Evolutionary conservation across 2,329 filamentous ascomycete genomes (phyloP).

Genomic region (Ophioceras dolichostomum): DNA sequence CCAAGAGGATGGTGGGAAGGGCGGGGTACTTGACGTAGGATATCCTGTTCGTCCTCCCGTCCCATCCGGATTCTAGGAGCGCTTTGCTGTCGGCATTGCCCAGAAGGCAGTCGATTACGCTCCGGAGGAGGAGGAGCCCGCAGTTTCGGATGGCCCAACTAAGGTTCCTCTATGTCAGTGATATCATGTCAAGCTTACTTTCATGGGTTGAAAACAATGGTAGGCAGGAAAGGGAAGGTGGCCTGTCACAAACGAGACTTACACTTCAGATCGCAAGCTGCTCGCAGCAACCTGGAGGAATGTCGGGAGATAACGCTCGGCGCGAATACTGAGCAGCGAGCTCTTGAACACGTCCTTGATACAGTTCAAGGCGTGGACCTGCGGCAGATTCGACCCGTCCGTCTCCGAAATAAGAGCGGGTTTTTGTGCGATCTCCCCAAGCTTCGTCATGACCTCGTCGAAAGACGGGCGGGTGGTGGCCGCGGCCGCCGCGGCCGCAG

Average conservation of each 20-base stretch:
- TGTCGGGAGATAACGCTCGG: slow-evolving; percentile 61
- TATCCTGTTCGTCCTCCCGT: slow-evolving; percentile 50
- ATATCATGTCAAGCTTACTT: too few relatives aligned
- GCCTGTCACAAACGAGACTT: slow-evolving; percentile 21
- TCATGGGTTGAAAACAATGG: not conserved
- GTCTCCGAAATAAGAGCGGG: slow-evolving; percentile 42
- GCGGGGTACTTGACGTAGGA: slow-evolving; percentile 59
- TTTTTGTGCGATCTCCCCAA: slow-evolving; percentile 45
- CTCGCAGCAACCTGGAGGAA: slow-evolving; percentile 69
- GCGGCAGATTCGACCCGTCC: slow-evolving; percentile 59
- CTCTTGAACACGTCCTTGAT: slow-evolving; percentile 86
- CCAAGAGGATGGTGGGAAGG: slow-evolving; percentile 50
- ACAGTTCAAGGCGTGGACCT: slow-evolving; percentile 92
- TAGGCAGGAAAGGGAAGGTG: not conserved
- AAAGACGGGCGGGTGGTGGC: slow-evolving; percentile 50
- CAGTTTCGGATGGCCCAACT: slow-evolving; percentile 94
- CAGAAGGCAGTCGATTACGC: slow-evolving; percentile 67
- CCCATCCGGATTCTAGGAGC: slow-evolving; percentile 48
- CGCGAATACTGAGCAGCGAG: slow-evolving; percentile 58
- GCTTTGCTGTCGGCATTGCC: slow-evolving; percentile 62
- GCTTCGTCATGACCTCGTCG: slow-evolving; percentile 47
- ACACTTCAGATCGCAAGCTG: slow-evolving; percentile 69
- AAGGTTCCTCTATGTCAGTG: slow-evolving; percentile 1
- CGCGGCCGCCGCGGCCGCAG: too few relatives aligned
- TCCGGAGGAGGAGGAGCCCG: slow-evolving; percentile 76